Evolutionary conservation across 73 alveolate species (phyloP).

Genomic region (Blepharisma japonicum): DNA sequence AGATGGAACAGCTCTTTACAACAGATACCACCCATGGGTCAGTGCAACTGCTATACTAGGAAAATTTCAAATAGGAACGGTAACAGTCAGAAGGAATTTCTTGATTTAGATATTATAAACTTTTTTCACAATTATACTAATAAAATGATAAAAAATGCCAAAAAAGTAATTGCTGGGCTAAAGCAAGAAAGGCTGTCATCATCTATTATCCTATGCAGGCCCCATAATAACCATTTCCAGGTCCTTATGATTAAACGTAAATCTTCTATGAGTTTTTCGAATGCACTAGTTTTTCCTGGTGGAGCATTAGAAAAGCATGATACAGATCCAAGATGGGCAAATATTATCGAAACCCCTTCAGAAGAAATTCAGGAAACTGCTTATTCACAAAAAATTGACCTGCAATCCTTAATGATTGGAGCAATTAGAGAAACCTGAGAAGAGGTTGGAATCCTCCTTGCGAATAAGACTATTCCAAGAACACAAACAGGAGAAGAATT

Average conservation of each 20-base stretch:
- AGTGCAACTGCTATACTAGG: slow-evolving; percentile 70
- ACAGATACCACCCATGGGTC: slow-evolving; percentile 90
- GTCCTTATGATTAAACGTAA: slow-evolving; percentile 19
- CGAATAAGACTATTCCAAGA: background rate
- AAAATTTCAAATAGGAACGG: slow-evolving; percentile 68
- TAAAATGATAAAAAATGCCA: no score
- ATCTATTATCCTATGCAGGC: background rate
- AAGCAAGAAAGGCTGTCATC: background rate
- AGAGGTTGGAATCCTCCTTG: slow-evolving; percentile 4
- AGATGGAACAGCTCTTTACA: slow-evolving; percentile 83
- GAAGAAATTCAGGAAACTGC: background rate
- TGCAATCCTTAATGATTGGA: background rate
- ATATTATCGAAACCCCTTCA: background rate
- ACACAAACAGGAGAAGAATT: background rate
- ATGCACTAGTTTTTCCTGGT: slow-evolving; percentile 29
- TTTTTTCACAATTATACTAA: no score
- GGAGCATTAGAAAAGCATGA: background rate
- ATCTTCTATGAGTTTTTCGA: background rate
- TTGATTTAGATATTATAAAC: no score
- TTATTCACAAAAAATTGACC: slow-evolving; percentile 1
- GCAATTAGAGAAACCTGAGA: slow-evolving; percentile 28
- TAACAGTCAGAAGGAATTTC: background rate
- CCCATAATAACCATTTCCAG: background rate
- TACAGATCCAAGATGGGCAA: slow-evolving; percentile 1
- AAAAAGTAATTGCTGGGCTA: no score